phyloP scores from a whole-genome alignment of 1,139 yeast genomes.

The Candida tunisiensis region DNA sequence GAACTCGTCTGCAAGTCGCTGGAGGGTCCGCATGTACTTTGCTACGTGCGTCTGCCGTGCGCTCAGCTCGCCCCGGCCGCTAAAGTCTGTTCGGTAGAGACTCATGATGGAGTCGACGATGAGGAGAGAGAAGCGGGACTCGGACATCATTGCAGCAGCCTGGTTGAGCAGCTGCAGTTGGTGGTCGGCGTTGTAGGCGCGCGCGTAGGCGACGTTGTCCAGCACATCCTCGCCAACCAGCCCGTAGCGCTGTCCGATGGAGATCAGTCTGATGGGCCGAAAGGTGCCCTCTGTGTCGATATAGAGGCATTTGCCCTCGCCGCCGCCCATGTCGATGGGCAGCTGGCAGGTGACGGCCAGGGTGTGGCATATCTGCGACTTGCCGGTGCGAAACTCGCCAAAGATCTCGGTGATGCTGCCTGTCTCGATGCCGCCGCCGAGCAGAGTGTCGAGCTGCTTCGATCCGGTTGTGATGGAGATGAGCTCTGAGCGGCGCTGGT shows the following conservation, averaged over 20 bases:
- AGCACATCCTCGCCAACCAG: constrained; percentile 88
- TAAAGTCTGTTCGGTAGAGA: constrained; percentile 81
- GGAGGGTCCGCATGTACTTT: constrained; percentile 78
- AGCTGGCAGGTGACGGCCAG: constrained; percentile 93
- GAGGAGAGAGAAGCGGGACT: constrained; percentile 56
- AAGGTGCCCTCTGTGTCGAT: constrained; percentile 97
- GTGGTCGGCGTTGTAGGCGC: constrained; percentile 96
- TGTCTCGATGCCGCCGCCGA: constrained; percentile 96
- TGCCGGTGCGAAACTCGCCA: constrained; percentile 97
- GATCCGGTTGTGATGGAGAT: constrained; percentile 93
- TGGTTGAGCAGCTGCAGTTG: constrained; percentile 73
- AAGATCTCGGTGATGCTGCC: constrained; percentile 93
- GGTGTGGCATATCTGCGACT: constrained; percentile 93
- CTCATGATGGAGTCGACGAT: constrained; percentile 97
- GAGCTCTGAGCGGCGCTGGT: constrained; percentile 74
- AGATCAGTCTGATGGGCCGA: constrained; percentile 76
- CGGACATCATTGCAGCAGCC: constrained; percentile 96
- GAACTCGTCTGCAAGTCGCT: constrained; percentile 89
- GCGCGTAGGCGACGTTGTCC: constrained; percentile 92
- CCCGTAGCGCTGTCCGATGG: constrained; percentile 86
- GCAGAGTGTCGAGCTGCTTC: constrained; percentile 75
- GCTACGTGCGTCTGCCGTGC: constrained; percentile 95
- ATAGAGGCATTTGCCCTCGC: constrained; percentile 93
- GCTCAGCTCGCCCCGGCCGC: constrained; percentile 92
- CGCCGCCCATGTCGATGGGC: constrained; percentile 97